phyloP scores from a whole-genome alignment of 2,329 filamentous ascomycete genomes.

The Pseudogymnoascus sp. region DNA sequence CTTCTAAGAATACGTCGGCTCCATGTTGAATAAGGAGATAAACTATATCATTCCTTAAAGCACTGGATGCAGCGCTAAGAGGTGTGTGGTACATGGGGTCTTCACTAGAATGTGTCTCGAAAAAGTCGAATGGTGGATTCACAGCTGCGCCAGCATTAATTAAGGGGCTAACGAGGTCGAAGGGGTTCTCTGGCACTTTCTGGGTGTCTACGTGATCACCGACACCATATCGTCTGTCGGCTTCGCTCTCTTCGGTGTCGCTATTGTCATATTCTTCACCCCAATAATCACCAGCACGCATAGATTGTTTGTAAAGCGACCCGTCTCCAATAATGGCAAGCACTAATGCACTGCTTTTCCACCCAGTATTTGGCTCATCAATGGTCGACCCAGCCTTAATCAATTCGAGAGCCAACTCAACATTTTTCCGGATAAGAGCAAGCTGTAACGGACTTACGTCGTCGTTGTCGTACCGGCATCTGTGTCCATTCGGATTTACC shows the following conservation, averaged over 20 bases:
- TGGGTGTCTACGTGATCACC: background rate
- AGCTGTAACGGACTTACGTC: background rate
- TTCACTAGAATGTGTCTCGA: background rate
- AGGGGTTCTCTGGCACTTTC: background rate
- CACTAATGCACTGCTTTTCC: background rate
- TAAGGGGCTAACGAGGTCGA: background rate
- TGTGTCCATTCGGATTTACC: slow-evolving; percentile 13
- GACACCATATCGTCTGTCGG: background rate
- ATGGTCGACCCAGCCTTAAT: background rate
- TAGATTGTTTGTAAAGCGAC: background rate
- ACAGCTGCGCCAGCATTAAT: background rate
- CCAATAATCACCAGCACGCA: background rate
- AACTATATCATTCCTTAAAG: background rate
- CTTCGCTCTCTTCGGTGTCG: background rate
- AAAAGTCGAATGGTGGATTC: background rate
- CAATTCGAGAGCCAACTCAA: background rate
- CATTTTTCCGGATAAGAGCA: background rate
- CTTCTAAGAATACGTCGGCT: background rate
- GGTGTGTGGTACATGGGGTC: background rate
- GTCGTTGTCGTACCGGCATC: background rate
- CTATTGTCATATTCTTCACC: background rate
- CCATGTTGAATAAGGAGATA: background rate
- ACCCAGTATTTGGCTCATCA: background rate
- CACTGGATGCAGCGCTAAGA: background rate
- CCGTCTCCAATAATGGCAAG: background rate